A percentile compares a stretch with the other conserved stretches of the same genome.
phyloP scores from a whole-genome alignment of 768 basidiomycete genomes.

The Naganishia friedmannii region DNA sequence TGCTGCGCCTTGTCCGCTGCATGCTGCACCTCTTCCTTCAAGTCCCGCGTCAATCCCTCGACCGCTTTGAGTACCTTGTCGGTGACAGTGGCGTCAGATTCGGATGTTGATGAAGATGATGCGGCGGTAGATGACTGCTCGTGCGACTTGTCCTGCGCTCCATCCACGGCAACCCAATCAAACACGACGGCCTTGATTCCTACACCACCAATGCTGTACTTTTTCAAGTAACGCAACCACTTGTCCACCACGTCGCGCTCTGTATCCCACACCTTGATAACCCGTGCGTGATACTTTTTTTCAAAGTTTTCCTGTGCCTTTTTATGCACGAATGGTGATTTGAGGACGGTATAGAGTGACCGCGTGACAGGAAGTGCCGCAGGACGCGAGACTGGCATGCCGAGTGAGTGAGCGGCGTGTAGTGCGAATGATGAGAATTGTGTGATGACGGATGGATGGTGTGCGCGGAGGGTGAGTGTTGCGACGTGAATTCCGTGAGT shows the following conservation, averaged over 20 bases:
- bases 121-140: constrained; percentile 10
- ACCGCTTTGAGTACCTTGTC: constrained; percentile 26
- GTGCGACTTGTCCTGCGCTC: constrained; percentile 55
- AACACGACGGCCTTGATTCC: constrained; percentile 78
- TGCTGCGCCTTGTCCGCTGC: constrained; percentile 6
- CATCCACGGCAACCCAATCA: constrained; percentile 63
- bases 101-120: background rate
- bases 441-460: constrained; percentile 64
- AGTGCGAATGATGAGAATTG: constrained; percentile 78
- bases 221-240: constrained; percentile 74
- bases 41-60: constrained; percentile 25
- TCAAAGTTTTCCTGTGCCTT: constrained; percentile 95
- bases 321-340: constrained; percentile 85
- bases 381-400: constrained; percentile 69
- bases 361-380: constrained; percentile 70
- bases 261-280: constrained; percentile 87
- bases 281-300: constrained; percentile 73
- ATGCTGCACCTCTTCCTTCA: constrained; percentile 25
- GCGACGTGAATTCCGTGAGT: constrained; percentile 76
- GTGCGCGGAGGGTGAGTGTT: constrained; percentile 74
- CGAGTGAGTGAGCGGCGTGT: constrained; percentile 80
- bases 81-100: background rate
- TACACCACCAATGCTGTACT: constrained; percentile 76
- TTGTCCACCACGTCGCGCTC: constrained; percentile 70
- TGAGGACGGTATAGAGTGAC: constrained; percentile 77